These are phyloP conservation scores for Cercophora sp. DNA, from an alignment of 495 filamentous ascomycete genomes.

Conservation along the genomic window DNA sequence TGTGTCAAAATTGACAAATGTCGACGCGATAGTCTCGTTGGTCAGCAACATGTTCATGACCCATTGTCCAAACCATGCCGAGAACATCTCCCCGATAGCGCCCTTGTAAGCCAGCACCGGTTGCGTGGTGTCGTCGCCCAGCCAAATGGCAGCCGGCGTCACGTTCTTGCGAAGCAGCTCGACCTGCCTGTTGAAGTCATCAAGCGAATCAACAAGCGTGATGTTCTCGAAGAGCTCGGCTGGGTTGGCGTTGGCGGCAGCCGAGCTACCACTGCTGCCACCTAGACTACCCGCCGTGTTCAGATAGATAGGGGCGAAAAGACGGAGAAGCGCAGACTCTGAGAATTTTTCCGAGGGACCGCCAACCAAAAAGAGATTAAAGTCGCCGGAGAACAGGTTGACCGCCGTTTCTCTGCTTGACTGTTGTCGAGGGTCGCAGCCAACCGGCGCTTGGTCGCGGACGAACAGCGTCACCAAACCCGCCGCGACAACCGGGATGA, in stretches of 20 bases:
- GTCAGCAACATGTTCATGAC: constrained; percentile 61
- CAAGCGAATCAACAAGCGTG: constrained; percentile 57
- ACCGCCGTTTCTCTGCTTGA: constrained; percentile 19
- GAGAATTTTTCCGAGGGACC: constrained; percentile 56
- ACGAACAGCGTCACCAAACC: constrained; percentile 73
- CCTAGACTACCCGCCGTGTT: constrained; percentile 15
- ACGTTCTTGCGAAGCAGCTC: constrained; percentile 57
- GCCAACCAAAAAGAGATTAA: constrained; percentile 48
- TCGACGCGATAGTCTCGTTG: constrained; percentile 62
- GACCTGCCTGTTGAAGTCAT: constrained; percentile 66
- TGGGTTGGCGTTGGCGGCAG: constrained; percentile 8
- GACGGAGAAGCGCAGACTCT: constrained; percentile 32
- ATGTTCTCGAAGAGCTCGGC: constrained; percentile 37
- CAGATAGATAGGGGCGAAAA: constrained; percentile 43
- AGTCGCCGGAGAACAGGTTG: constrained; percentile 31
- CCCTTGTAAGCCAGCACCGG: constrained; percentile 62
- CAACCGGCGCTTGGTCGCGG: constrained; percentile 47
- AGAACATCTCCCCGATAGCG: constrained; percentile 34
- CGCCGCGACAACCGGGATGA: constrained; percentile 71
- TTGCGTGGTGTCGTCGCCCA: constrained; percentile 51
- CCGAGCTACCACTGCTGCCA: constrained; percentile 11
- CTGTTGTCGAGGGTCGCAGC: constrained; percentile 53
- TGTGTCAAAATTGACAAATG: constrained; percentile 65
- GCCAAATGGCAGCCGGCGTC: constrained; percentile 72
- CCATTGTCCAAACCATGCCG: constrained; percentile 66